Evolutionary conservation across 345 rosid genomes (phyloP), one percentile per base, ranked within the genome.

Genomic region (Salix viminalis): DNA sequence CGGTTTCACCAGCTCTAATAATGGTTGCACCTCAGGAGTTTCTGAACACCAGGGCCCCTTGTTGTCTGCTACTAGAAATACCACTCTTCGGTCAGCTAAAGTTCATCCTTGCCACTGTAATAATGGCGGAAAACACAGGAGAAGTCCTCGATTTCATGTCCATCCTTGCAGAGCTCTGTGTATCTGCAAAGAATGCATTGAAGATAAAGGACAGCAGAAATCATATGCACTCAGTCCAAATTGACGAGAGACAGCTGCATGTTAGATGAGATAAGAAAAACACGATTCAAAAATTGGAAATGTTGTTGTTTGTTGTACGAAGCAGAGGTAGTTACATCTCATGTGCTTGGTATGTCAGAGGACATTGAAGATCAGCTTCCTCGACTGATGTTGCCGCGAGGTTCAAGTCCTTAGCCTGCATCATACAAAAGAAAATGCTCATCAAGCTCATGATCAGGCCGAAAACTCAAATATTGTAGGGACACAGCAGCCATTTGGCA

Each of bases 391-490:
- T 87, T 75, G 84, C 88, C 37, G 94, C 96, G 6, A 92, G 91
- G 85, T 83, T 81, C 76, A 92, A 76, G 85, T 93, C 99, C 83
- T 95, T 95, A 41, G 92, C 94, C 99, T 95, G 90, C 80, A 87
- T 74, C 69, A 65, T 61, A 67, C 42, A 52, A 23, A 46, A 71
- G 13, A 71, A 8, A 1, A 77, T 60, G 14, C 4, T 44, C 34
- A 76, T 65, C 36, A 42, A 41, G 23, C 34, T 37, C 71, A 32
- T 14, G 50, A 73, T 71, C 44, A 54, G 44, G 67, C n/a, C 34
- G 44, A 56, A 48, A 52, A 8, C 11, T 24, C 8, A 13, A 23
- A 6, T 21, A 36, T 16, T 28, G 58, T 6, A 28, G 11, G 16
- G 48, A 70, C 37, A 65, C 30, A 37, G 2, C 44, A 37, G 24